A percentile compares a stretch with the other conserved stretches of the same genome.
Conservation (phyloP, 2,329 filamentous ascomycete species). For the Tympanopsis confertula region DNA sequence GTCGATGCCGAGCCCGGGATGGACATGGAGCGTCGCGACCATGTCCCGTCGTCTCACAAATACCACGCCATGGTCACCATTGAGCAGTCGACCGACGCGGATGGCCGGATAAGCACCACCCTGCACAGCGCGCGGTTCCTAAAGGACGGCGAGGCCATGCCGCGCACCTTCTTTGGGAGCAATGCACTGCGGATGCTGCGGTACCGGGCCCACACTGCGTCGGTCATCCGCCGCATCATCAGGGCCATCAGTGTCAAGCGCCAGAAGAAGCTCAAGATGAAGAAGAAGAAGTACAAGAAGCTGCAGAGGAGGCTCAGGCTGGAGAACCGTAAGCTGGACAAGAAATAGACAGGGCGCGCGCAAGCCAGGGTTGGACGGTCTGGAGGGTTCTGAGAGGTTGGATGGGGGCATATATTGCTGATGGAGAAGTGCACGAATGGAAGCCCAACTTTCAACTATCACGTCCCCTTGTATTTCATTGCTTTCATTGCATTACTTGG, state of each 20-base stretch:
- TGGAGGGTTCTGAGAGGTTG: background rate
- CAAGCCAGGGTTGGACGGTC: background rate
- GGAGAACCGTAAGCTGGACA: constrained; percentile 72
- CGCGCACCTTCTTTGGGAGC: constrained; percentile 56
- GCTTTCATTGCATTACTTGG: no score
- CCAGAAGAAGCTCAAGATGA: constrained; percentile 94
- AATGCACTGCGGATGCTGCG: constrained; percentile 53
- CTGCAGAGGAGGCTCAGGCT: constrained; percentile 86
- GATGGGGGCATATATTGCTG: background rate
- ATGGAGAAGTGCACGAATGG: no score
- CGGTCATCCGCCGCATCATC: constrained; percentile 42
- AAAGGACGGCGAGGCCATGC: constrained; percentile 26
- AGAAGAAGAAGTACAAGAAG: constrained; percentile 99
- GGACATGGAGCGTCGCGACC: constrained; percentile 13
- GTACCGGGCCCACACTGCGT: constrained; percentile 40
- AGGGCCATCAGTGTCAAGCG: constrained; percentile 80
- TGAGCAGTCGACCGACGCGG: constrained; percentile 49
- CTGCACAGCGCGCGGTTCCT: constrained; percentile 49
- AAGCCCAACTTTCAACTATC: no score
- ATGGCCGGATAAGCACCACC: constrained; percentile 47
- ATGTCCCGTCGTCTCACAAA: constrained; percentile 34
- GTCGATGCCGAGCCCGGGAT: constrained; percentile 16
- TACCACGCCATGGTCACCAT: constrained; percentile 58
- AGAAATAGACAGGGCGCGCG: constrained; percentile 29
- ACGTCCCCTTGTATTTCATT: no score